Base-by-base conservation (phyloP, 495 filamentous ascomycete genomes). In the Podospora fimiseda region DNA sequence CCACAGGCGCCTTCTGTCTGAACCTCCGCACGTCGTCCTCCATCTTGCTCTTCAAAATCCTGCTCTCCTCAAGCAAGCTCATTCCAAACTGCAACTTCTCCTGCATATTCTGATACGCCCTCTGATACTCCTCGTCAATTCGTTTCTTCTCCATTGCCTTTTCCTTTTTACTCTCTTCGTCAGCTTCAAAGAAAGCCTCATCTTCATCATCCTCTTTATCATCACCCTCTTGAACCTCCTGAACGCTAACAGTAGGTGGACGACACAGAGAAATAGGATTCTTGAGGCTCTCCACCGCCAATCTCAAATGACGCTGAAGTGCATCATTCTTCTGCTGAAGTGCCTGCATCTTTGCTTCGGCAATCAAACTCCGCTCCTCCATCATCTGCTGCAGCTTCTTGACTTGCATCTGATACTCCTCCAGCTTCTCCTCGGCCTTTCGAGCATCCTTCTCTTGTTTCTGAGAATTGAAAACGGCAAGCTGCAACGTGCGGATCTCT, bases 401-500 rank as follows among this genome's bases (percentile, higher is more conserved):
- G 6, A 97, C 90, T 55, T 83, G 80, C 51, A 81, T 85, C 70
- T 97, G 94, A 62, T 97, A 99, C 62, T 96, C 89, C 59, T 95
- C 91, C 21, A 96, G 70, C 53, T 83, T 82, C 68, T 90, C 86
- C 56, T 84, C 83, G 48, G 84, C 77, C 56, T 75, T 63, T 53
- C 59, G 65, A 39, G 44, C 75, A 60, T 16, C 50, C 71, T 71
- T 72, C 60, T 77, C 74, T 18, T 67, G 58, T 20, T 71, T 66
- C 39, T 71, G 63, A 22, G 74, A 76, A 45, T 81, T 74, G 40
- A 78, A 81, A 38, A 91, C 84, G 23, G 80, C 85, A 46, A 91
- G 73, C 69, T 96, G 91, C 33, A 98, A 73, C 36, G 74, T 68
- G 9, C 89, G 85, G 57, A 98, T 97, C 52, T 90, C 92, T 60